Base-by-base conservation (phyloP, 495 filamentous ascomycete species). In the Barbatosphaeria neglecta region DNA sequence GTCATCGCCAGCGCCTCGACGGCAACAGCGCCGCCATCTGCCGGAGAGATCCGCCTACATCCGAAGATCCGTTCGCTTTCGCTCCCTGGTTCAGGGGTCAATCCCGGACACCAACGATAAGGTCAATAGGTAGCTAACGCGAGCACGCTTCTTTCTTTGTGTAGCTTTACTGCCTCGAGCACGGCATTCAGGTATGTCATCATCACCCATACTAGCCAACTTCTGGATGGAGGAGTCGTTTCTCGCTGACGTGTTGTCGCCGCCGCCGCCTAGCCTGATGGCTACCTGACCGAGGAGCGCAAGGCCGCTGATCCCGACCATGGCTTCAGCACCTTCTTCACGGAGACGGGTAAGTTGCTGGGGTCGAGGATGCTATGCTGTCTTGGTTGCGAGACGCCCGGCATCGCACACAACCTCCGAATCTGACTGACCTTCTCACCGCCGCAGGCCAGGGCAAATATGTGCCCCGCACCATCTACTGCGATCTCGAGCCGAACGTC, bases 301-400 rank as follows among this genome's bases (percentile, higher is more conserved):
- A 95, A 96, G 73, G 78, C 71, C 52, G 79, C 78, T 59, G 86
- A 95, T 48, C 87, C 88, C 53, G 93, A 97, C 66, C 87, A 95
- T 58, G 92, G 92, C 47, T 98, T 98, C 77, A 95, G 88, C 80
- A 97, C 92, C 63, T 98, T 98, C 81, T 98, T 98, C 79, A 96
- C 93, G 50, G 92, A 98, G 77, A 98, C 92, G 57, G 92, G 92
- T 96, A 86, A 52, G 80, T 15, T 35, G 9, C 3, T 15, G 52
- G 37, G 57, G n/a, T 41, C 13, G 22, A n/a, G n/a, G n/a, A n/a
- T n/a, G n/a, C n/a, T n/a, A n/a, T n/a, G n/a, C n/a, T n/a, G n/a
- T n/a, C n/a, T n/a, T n/a, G n/a, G n/a, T n/a, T n/a, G 28, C 38
- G 37, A 38, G 22, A 47, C n/a, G 16, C n/a, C n/a, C n/a, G n/a